A percentile compares a stretch with the other conserved stretches of the same genome.
Evolutionary conservation across 441 rosid species (phyloP).

Genomic region (Corymbia citriodora): DNA sequence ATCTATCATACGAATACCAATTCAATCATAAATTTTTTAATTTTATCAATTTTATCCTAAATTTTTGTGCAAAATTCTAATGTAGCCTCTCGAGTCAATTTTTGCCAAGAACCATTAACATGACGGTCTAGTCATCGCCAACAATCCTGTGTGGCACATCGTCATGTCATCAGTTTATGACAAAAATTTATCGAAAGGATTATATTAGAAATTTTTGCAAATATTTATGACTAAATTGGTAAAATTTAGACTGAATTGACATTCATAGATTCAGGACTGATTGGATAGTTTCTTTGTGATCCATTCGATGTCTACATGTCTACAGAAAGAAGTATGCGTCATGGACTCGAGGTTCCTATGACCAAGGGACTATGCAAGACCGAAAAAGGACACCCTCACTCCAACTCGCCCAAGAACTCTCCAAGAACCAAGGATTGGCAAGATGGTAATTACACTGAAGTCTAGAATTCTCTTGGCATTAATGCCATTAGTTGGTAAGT

Average conservation of each 20-base stretch:
- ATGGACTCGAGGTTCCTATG: no score
- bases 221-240: not conserved
- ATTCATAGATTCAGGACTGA: fast-evolving
- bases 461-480: no score
- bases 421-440: no score
- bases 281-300: not conserved
- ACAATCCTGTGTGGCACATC: fast-evolving
- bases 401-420: no score
- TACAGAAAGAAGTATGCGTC: not conserved
- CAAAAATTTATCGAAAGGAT: fast-evolving
- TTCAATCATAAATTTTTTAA: not conserved
- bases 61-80: not conserved
- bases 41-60: not conserved
- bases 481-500: no score
- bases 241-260: fast-evolving
- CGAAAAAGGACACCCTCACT: no score
- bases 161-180: fast-evolving
- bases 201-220: not conserved
- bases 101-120: not conserved
- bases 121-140: fast-evolving
- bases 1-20: fast-evolving
- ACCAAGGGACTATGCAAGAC: no score
- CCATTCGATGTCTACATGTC: not conserved
- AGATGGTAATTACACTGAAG: no score
- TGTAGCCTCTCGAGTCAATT: fast-evolving